phyloP scores from a whole-genome alignment of 768 basidiomycete genomes.

The Boletus insuetus region DNA sequence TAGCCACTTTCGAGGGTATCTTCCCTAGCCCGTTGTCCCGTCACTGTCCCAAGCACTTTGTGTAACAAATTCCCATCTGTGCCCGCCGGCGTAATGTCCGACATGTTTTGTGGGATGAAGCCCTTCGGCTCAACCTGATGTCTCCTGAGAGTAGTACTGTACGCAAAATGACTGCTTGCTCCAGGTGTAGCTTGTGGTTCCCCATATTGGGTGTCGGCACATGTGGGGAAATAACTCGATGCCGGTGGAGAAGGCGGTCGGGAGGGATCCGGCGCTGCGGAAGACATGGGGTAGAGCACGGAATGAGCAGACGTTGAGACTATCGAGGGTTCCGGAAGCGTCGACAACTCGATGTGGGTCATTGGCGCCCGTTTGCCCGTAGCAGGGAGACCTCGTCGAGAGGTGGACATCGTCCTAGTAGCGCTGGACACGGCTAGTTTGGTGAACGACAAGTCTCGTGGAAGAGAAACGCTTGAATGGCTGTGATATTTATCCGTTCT shows the following conservation, averaged over 20 bases:
- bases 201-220: constrained; percentile 44
- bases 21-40: constrained; percentile 23
- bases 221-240: constrained; percentile 72
- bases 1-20: constrained; percentile 40
- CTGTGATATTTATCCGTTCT: too few species aligned
- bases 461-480: too few species aligned
- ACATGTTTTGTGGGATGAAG: constrained; percentile 39
- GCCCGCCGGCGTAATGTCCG: constrained; percentile 32
- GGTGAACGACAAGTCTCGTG: not conserved
- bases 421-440: not conserved
- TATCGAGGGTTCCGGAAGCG: constrained; percentile 11
- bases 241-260: constrained; percentile 67
- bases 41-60: constrained; percentile 32
- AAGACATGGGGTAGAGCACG: constrained; percentile 13
- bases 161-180: constrained; percentile 74
- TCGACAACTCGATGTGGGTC: constrained; percentile 16
- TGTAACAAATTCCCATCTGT: constrained; percentile 55
- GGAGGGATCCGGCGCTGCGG: constrained; percentile 8
- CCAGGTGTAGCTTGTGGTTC: constrained; percentile 59
- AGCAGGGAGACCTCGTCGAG: constrained; percentile 21
- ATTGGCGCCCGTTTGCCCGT: constrained; percentile 20
- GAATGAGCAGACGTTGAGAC: constrained; percentile 26
- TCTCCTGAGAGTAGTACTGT: constrained; percentile 74
- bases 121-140: constrained; percentile 50
- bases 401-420: constrained; percentile 24